A percentile compares a stretch with the other conserved stretches of the same genome.
Evolutionary conservation across 805 yeast genomes (phyloP).

Genomic region (Candida silvicultrix): DNA sequence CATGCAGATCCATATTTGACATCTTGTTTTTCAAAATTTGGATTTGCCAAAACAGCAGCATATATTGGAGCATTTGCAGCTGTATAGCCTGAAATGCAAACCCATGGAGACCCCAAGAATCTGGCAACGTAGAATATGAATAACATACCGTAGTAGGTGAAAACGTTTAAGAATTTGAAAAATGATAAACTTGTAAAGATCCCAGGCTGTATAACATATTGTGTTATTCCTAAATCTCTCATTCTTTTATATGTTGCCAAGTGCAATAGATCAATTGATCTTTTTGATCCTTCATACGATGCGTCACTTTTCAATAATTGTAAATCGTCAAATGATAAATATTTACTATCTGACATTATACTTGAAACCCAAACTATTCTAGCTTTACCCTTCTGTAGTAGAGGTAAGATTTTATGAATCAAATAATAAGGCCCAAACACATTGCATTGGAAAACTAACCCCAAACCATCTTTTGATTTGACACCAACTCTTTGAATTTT

Average conservation of each 20-base stretch:
- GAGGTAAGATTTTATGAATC: slow-evolving; percentile 54
- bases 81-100: slow-evolving; percentile 78
- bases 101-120: slow-evolving; percentile 78
- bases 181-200: slow-evolving; percentile 83
- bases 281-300: slow-evolving; percentile 89
- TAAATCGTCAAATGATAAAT: slow-evolving; percentile 67
- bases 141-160: slow-evolving; percentile 85
- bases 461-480: slow-evolving; percentile 71
- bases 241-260: slow-evolving; percentile 55
- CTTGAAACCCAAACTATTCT: slow-evolving; percentile 82
- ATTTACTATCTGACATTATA: slow-evolving; percentile 70
- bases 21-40: slow-evolving; percentile 38
- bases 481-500: slow-evolving; percentile 79
- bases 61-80: slow-evolving; percentile 86
- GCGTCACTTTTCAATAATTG: slow-evolving; percentile 56
- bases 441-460: slow-evolving; percentile 88
- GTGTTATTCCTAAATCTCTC: slow-evolving; percentile 48
- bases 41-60: slow-evolving; percentile 50
- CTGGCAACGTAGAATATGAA: slow-evolving; percentile 79
- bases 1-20: slow-evolving; percentile 73
- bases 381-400: slow-evolving; percentile 52
- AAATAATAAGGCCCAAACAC: slow-evolving; percentile 95
- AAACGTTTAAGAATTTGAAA: slow-evolving; percentile 63
- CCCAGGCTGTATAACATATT: slow-evolving; percentile 89
- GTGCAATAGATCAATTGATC: slow-evolving; percentile 80